phyloP scores from a whole-genome alignment of 2,329 filamentous ascomycete species.

The Pyricularia pennisetigena region DNA sequence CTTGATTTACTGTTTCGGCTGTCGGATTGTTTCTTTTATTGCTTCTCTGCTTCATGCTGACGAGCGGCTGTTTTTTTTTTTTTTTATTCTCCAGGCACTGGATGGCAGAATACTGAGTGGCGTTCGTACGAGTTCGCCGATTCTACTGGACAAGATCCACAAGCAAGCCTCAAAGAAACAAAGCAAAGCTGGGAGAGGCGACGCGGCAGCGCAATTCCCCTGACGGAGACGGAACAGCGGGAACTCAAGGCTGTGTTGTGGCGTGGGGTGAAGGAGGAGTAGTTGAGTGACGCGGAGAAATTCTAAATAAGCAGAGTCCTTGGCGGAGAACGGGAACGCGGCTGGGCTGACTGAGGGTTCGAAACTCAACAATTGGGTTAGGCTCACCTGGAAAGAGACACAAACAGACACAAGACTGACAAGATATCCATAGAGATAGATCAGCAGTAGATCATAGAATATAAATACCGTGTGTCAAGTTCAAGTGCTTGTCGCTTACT shows the following conservation, averaged over 20 bases:
- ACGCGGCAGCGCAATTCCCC: conserved; percentile 26
- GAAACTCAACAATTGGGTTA: neutral
- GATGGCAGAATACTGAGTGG: conserved; percentile 65
- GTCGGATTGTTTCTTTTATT: neutral
- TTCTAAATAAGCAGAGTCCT: neutral
- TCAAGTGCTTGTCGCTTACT: neutral
- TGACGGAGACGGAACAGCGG: conserved; percentile 34
- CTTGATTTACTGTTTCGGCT: neutral
- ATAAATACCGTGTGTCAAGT: neutral
- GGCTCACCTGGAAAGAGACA: neutral
- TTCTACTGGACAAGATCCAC: conserved; percentile 34
- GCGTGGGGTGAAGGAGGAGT: conserved; percentile 20
- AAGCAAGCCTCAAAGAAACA: conserved; percentile 38
- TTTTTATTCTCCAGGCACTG: conserved; percentile 58
- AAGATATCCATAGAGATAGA: neutral
- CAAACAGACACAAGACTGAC: neutral
- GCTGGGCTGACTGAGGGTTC: neutral
- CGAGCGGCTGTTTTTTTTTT: neutral
- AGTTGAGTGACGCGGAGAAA: neutral
- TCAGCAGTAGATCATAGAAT: neutral
- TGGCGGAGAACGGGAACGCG: neutral
- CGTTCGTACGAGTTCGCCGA: conserved; percentile 58
- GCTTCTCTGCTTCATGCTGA: neutral
- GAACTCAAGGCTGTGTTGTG: conserved; percentile 30
- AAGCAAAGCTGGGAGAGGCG: conserved; percentile 35